Evolutionary conservation across 2,329 filamentous ascomycete species (phyloP).

Genomic region (Tothia fuscella): DNA sequence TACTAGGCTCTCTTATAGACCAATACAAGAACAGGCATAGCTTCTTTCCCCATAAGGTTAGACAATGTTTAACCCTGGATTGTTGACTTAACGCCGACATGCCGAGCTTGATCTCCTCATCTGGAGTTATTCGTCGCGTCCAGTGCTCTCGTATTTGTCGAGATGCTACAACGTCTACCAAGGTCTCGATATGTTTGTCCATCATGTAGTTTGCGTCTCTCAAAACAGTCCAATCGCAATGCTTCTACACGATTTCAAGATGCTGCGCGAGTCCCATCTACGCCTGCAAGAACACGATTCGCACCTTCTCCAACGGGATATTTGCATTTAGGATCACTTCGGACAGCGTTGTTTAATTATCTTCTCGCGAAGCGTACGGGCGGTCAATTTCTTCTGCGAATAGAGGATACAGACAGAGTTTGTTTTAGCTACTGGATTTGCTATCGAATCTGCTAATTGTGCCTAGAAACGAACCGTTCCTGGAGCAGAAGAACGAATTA

Average conservation of each 20-base stretch:
- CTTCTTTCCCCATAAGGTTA: too few relatives aligned
- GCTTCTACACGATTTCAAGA: too few relatives aligned
- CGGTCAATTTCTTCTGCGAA: constrained; percentile 78
- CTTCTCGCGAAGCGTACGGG: constrained; percentile 77
- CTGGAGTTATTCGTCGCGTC: too few relatives aligned
- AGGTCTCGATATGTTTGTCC: neutral
- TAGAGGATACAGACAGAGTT: constrained; percentile 93
- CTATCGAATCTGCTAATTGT: constrained; percentile 21
- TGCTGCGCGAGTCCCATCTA: neutral
- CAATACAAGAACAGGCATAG: too few relatives aligned
- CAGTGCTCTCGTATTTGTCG: too few relatives aligned
- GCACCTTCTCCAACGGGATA: constrained; percentile 93
- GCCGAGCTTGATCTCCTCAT: too few relatives aligned
- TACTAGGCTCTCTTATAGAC: too few relatives aligned
- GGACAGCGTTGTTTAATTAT: constrained; percentile 94
- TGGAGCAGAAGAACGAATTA: constrained; percentile 67
- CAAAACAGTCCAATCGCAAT: neutral
- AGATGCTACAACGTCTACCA: neutral
- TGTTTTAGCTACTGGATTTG: neutral
- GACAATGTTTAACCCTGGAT: too few relatives aligned
- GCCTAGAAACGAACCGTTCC: constrained; percentile 66
- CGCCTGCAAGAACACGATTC: constrained; percentile 68
- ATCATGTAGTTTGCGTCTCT: neutral
- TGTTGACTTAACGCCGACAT: too few relatives aligned
- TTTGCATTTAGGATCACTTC: constrained; percentile 78